Percentiles rank a stretch among this genome's conserved stretches.
phyloP scores from a whole-genome alignment of 495 filamentous ascomycete genomes.

The Aspergillus egyptiacus region DNA sequence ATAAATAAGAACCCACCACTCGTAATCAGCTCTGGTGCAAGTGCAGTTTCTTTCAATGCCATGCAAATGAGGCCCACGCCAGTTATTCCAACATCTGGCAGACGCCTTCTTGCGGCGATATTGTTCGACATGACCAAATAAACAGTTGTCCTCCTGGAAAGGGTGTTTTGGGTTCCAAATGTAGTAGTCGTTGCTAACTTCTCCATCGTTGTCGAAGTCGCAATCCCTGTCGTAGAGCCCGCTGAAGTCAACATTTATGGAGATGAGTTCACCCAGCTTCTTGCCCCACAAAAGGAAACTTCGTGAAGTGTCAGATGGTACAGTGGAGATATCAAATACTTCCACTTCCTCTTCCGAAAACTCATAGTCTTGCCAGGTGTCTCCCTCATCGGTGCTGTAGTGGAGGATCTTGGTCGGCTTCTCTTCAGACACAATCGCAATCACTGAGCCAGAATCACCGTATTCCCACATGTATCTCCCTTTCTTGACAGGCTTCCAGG shows the following conservation, averaged over 20 bases:
- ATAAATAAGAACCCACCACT: slow-evolving; percentile 64
- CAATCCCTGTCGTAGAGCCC: slow-evolving; percentile 65
- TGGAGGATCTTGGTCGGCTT: slow-evolving; percentile 60
- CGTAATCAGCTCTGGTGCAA: slow-evolving; percentile 80
- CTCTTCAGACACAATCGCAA: slow-evolving; percentile 69
- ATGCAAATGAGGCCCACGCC: slow-evolving; percentile 59
- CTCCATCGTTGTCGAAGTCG: slow-evolving; percentile 57
- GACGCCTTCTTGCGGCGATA: slow-evolving; percentile 82
- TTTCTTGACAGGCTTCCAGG: slow-evolving; percentile 77
- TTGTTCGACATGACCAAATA: slow-evolving; percentile 86
- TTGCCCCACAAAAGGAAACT: slow-evolving; percentile 87
- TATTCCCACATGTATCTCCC: slow-evolving; percentile 88
- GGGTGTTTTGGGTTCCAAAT: slow-evolving; percentile 83
- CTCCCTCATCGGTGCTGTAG: slow-evolving; percentile 76
- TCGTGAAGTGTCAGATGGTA: slow-evolving; percentile 80
- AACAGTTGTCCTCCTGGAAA: slow-evolving; percentile 63
- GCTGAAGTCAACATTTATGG: slow-evolving; percentile 83
- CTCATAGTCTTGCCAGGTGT: slow-evolving; percentile 63
- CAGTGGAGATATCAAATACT: slow-evolving; percentile 73
- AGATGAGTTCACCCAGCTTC: slow-evolving; percentile 48
- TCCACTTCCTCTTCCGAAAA: slow-evolving; percentile 66
- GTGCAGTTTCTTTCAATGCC: slow-evolving; percentile 65
- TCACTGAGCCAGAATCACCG: slow-evolving; percentile 86
- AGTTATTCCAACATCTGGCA: slow-evolving; percentile 72
- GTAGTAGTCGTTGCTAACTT: slow-evolving; percentile 67